Evolutionary conservation across 306 rosid genomes (phyloP).

Genomic region (Begonia peltatifolia): DNA sequence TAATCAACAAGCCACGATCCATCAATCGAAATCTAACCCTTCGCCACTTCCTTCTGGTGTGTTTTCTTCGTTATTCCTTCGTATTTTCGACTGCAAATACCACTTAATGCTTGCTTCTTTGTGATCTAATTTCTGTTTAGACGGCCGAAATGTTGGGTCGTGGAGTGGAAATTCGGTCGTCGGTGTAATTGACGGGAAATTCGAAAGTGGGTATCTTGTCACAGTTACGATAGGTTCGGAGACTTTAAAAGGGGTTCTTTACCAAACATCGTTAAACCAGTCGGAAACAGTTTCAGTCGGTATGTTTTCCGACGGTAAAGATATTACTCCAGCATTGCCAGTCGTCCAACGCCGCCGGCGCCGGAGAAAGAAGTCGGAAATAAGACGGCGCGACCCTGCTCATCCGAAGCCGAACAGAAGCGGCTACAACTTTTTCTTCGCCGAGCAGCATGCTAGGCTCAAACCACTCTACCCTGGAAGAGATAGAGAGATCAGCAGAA

Average conservation of each 20-base stretch:
- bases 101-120: not conserved
- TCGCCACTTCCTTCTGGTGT: conserved; percentile 45
- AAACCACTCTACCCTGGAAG: conserved; percentile 70
- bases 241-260: conserved; percentile 74
- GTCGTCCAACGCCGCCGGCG: conserved; percentile 44
- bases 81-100: not conserved
- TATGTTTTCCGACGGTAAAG: conserved; percentile 15
- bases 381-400: conserved; percentile 72
- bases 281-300: conserved; percentile 11
- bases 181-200: conserved; percentile 88
- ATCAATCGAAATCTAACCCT: conserved; percentile 21
- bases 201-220: conserved; percentile 85
- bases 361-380: conserved; percentile 78
- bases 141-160: conserved; percentile 14
- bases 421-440: conserved; percentile 90
- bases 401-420: conserved; percentile 94
- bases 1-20: conserved; percentile 20
- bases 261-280: conserved; percentile 33
- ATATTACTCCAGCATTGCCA: conserved; percentile 17
- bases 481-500: conserved; percentile 82
- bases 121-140: conserved; percentile 10
- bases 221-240: conserved; percentile 61
- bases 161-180: conserved; percentile 25
- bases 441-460: conserved; percentile 82
- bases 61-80: not conserved